These are phyloP conservation scores for Coniella lustricola DNA, from an alignment of 2,329 filamentous ascomycete genomes.

Conservation along the genomic window DNA sequence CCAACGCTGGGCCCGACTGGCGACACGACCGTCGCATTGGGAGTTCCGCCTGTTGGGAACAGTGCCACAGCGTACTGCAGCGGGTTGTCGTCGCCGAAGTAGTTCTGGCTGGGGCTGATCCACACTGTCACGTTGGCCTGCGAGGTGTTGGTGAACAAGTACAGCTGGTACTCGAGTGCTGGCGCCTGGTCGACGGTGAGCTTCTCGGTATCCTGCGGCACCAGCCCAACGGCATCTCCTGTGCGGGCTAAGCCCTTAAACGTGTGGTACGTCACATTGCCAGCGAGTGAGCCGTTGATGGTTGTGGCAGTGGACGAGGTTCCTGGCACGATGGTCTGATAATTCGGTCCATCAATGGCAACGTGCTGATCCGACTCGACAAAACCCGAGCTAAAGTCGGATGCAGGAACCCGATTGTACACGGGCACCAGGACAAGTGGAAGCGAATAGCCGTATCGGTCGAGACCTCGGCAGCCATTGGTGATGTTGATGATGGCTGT, in stretches of 20 bases:
- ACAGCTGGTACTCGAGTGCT: slow-evolving; percentile 54
- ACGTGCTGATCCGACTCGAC: slow-evolving; percentile 55
- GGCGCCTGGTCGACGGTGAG: slow-evolving; percentile 43
- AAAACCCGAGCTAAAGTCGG: slow-evolving; percentile 49
- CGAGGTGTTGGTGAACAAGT: slow-evolving; percentile 47
- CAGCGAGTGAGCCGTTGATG: slow-evolving; percentile 4
- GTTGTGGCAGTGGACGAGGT: slow-evolving; percentile 19
- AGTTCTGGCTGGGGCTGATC: slow-evolving; percentile 47
- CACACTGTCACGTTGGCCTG: slow-evolving; percentile 40
- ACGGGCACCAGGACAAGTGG: slow-evolving; percentile 50
- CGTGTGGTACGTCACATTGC: slow-evolving; percentile 39
- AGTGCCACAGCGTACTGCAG: slow-evolving; percentile 45
- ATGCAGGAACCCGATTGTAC: slow-evolving; percentile 39
- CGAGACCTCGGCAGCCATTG: slow-evolving; percentile 36
- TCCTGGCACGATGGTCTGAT: slow-evolving; percentile 33
- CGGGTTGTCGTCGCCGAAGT: slow-evolving; percentile 40
- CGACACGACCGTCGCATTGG: slow-evolving; percentile 29
- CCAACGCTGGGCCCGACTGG: slow-evolving; percentile 37
- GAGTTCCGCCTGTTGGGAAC: slow-evolving; percentile 29
- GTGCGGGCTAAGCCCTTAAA: slow-evolving; percentile 52
- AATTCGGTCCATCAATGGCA: slow-evolving; percentile 48
- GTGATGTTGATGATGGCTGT: slow-evolving; percentile 47
- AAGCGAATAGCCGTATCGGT: slow-evolving; percentile 32
- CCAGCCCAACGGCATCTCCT: slow-evolving; percentile 49
- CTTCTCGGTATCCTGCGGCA: slow-evolving; percentile 43